Evolutionary conservation across 2,329 filamentous ascomycete genomes (phyloP), one percentile per base, ranked within the genome.

Genomic region (Parastagonospora nodorum): DNA sequence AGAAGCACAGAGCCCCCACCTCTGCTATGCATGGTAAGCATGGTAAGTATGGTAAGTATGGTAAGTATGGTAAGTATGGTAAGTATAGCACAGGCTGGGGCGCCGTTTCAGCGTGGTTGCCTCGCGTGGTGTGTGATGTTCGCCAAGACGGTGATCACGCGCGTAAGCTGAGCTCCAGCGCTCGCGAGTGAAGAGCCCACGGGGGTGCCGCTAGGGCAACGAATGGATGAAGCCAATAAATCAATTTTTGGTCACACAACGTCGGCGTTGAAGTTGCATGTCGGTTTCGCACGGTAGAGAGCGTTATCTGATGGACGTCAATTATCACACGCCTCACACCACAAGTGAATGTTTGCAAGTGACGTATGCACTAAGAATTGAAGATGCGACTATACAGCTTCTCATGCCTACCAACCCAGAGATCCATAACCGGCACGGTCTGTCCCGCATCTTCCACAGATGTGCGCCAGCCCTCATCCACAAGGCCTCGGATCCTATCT

Each of bases 391-490:
- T 92, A 72, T 94, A 94, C 57, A 94, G 72, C 68, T 90, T 77
- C 79, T 94, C 90, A 72, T 94, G 90, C 67, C 90, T 81, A 3
- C 90, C 90, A 66, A 92, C 81, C 89, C 90, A 94, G 29, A 94
- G 71, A 76, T 94, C 90, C 82, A 93, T 86, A 1, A 86, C 82
- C 1, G 90, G 90, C 55, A 91, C 86, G 48, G 79, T 85, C 77
- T 93, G 88, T 5, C 87, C 88, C 3, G 89, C 89, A 55, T 87
- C 82, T 50, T 88, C 85, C 0, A 87, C 77, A 1, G 63, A 70
- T 50, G 78, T 83, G 11, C 78, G 61, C 83, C 83, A 87, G 63
- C 87, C 85, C 50, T 82, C 74, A 43, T 80, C 77, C 8, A 92
- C 79, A 50, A 85, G 80, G 2, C 73, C 76, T 19, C 78, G 72